Evolutionary conservation across 2,329 filamentous ascomycete genomes (phyloP).

Genomic region (Verticillium dahliae): DNA sequence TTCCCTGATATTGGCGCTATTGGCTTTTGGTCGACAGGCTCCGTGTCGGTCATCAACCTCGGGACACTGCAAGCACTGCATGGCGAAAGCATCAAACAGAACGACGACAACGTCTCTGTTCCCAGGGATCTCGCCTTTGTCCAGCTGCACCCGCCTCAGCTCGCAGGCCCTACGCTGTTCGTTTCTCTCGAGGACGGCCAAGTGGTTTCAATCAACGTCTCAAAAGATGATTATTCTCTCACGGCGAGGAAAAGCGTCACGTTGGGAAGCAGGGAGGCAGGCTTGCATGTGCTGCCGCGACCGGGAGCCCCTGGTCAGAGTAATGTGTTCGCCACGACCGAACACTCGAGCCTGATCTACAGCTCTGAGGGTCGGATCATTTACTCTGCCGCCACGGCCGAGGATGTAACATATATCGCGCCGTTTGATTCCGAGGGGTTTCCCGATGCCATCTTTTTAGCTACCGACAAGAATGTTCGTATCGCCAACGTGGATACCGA

Average conservation of each 20-base stretch:
- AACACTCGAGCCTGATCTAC: constrained; percentile 92
- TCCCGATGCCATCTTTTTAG: constrained; percentile 73
- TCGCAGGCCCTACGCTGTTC: constrained; percentile 66
- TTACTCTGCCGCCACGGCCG: constrained; percentile 89
- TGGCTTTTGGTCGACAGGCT: constrained; percentile 82
- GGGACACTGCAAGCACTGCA: constrained; percentile 58
- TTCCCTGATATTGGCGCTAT: constrained; percentile 65
- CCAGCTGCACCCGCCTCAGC: constrained; percentile 60
- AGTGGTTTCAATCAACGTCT: constrained; percentile 75
- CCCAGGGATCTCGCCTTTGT: constrained; percentile 77
- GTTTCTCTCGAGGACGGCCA: constrained; percentile 89
- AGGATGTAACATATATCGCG: constrained; percentile 75
- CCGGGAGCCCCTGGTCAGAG: constrained; percentile 52
- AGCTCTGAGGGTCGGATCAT: constrained; percentile 79
- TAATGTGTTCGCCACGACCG: constrained; percentile 88
- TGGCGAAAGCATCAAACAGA: constrained; percentile 53
- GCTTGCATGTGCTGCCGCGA: constrained; percentile 68
- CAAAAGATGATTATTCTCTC: constrained; percentile 53
- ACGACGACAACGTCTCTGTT: constrained; percentile 65
- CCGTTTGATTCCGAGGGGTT: constrained; percentile 78
- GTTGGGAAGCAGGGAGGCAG: constrained; percentile 78
- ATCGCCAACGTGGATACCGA: constrained; percentile 79
- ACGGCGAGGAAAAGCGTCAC: constrained; percentile 74
- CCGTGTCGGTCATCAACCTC: constrained; percentile 67
- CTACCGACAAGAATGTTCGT: constrained; percentile 68